Evolutionary conservation across 1,139 yeast species (phyloP), one percentile per base, ranked within the genome.

Genomic region (Eremothecium cymbalariae): DNA sequence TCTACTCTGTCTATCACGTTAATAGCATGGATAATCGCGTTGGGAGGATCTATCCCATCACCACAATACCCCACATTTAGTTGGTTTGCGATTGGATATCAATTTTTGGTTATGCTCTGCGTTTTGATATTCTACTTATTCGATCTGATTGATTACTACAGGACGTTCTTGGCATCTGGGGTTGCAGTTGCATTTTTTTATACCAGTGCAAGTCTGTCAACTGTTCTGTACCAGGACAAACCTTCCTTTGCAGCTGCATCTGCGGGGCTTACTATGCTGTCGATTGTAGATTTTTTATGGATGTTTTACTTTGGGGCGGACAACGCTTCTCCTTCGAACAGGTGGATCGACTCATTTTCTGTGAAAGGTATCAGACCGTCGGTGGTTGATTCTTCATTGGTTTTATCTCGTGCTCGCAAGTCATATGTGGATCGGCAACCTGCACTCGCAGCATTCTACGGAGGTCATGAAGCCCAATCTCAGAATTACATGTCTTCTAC

Each of bases 21-120:
- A 13, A 63, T 79, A 24, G 63, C 84, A 3, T 90, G 97, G 97
- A 65, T 85, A 40, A 72, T 90, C 31, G 83, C 95, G 8, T 67
- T 90, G 37, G 93, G 79, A 4, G 95, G 96, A 2, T 84, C 94
- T 8, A 77, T 82, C 11, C 77, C 93, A 1, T 63, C 78, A 11
- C 58, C 66, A 12, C 38, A 59, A 4, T 84, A 78, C 55, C 96
- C 95, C 2, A 73, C 76, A 45, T 82, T 90, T 59, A 73, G 93
- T 6, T 90, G 98, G 98, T 90, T 98, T 98, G 95, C 95, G 3
- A 61, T 90, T n/a, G 90, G 82, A 6, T 90, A 77, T 53, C 77
- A 90, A 61, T 64, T 86, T 22, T 46, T 82, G 23, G 53, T 85
- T 25, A 69, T 83, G 19, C 45, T 65, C 6, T 59, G 71, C 22